These are phyloP conservation scores for Anisodus tanguticus DNA, from an alignment of 257 asterid species.

Conservation along the genomic window DNA sequence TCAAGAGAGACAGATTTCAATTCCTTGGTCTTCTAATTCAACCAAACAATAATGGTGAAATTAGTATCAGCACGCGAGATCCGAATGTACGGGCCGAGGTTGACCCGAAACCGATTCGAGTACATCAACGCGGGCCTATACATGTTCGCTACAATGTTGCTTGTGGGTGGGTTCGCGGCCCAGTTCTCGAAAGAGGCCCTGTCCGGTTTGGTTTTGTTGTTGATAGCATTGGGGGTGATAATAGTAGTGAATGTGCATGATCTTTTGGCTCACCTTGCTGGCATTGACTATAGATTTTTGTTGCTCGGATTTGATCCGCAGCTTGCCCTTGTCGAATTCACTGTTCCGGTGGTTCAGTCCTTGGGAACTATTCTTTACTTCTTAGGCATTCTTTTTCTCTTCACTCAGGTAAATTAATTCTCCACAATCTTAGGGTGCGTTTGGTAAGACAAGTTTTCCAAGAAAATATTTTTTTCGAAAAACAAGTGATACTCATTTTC, in stretches of 20 bases:
- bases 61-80: slow-evolving; percentile 80
- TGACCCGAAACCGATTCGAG: slow-evolving; percentile 62
- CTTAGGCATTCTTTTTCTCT: slow-evolving; percentile 67
- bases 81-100: slow-evolving; percentile 77
- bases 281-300: slow-evolving; percentile 58
- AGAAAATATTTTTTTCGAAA: too few relatives aligned
- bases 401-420: slow-evolving; percentile 57
- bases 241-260: slow-evolving; percentile 70
- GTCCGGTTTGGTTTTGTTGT: slow-evolving; percentile 70
- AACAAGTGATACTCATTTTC: too few relatives aligned
- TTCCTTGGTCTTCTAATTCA: neutral
- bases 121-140: slow-evolving; percentile 90
- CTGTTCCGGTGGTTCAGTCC: slow-evolving; percentile 63
- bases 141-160: slow-evolving; percentile 67
- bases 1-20: neutral
- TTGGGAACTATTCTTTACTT: slow-evolving; percentile 49
- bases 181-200: slow-evolving; percentile 61
- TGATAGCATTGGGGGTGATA: slow-evolving; percentile 52
- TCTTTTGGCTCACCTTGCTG: slow-evolving; percentile 82
- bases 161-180: slow-evolving; percentile 67
- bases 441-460: too few relatives aligned
- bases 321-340: slow-evolving; percentile 72
- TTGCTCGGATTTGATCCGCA: slow-evolving; percentile 66
- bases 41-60: slow-evolving; percentile 70
- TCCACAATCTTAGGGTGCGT: neutral